Evolutionary conservation across 2,329 filamentous ascomycete genomes (phyloP).

Genomic region (Trichophyton verrucosum): DNA sequence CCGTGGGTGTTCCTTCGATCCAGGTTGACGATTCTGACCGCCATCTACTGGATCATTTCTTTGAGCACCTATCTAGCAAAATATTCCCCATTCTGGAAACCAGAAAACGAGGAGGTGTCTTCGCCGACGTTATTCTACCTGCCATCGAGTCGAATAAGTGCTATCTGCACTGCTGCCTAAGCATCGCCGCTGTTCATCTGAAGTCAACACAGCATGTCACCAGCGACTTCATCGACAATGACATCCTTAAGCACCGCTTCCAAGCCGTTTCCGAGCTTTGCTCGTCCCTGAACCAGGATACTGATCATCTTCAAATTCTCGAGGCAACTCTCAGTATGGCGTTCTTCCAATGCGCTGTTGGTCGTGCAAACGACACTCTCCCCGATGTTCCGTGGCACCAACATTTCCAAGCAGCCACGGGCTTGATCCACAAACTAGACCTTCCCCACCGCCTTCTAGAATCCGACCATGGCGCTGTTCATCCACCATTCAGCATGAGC

Average conservation of each 20-base stretch:
- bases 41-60: constrained; percentile 77
- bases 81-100: constrained; percentile 88
- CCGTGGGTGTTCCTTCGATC: constrained; percentile 41
- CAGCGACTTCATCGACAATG: constrained; percentile 66
- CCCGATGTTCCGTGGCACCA: constrained; percentile 94
- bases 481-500: constrained; percentile 88
- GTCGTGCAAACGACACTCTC: constrained; percentile 68
- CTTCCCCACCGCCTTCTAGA: constrained; percentile 57
- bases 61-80: constrained; percentile 72
- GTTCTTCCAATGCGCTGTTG: constrained; percentile 87
- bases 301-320: constrained; percentile 71
- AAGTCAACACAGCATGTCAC: constrained; percentile 57
- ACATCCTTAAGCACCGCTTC: constrained; percentile 82
- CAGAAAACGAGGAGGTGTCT: constrained; percentile 72
- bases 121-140: constrained; percentile 71
- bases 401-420: constrained; percentile 85
- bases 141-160: constrained; percentile 83
- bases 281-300: constrained; percentile 64
- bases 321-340: constrained; percentile 88
- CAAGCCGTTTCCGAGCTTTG: constrained; percentile 73
- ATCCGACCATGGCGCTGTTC: constrained; percentile 45
- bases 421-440: constrained; percentile 72
- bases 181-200: constrained; percentile 81
- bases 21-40: constrained; percentile 76
- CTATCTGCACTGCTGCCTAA: constrained; percentile 91